Percentiles rank a stretch among this genome's conserved stretches.
phyloP scores from a whole-genome alignment of 2,329 filamentous ascomycete genomes.

The Didymella segeticola region DNA sequence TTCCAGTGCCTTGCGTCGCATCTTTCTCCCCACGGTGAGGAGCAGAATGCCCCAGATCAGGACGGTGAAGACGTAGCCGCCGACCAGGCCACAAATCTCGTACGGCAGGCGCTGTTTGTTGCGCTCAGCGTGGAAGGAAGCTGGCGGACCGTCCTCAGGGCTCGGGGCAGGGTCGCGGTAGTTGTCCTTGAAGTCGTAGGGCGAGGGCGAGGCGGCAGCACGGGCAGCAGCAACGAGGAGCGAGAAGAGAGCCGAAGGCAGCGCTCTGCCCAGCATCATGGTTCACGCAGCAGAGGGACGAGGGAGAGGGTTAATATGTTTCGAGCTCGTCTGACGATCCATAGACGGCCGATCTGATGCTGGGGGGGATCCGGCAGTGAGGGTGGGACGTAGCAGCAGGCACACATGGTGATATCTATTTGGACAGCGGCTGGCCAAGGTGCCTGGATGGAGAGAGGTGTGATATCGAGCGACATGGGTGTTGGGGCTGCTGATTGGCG shows the following conservation, averaged over 20 bases:
- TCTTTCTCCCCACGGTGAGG: constrained; percentile 55
- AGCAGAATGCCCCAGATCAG: constrained; percentile 71
- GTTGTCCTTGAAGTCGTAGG: constrained; percentile 37
- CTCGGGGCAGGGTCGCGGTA: constrained; percentile 36
- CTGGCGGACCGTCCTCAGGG: constrained; percentile 40
- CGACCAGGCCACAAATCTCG: constrained; percentile 83
- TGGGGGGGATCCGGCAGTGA: constrained; percentile 25
- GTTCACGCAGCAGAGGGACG: constrained; percentile 6
- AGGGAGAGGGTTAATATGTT: constrained; percentile 12
- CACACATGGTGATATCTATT: constrained; percentile 37
- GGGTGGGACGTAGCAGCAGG: constrained; percentile 33
- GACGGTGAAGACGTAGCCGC: constrained; percentile 80
- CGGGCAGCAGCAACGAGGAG: constrained; percentile 34
- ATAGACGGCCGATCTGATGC: constrained; percentile 18
- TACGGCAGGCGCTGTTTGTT: constrained; percentile 70
- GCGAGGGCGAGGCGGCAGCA: constrained; percentile 30
- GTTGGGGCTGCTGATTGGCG: constrained; percentile 41
- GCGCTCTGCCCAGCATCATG: constrained; percentile 38
- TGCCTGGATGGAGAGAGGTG: constrained; percentile 12
- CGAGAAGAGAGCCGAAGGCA: constrained; percentile 35
- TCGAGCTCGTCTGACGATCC: constrained; percentile 13
- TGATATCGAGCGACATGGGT: constrained; percentile 29
- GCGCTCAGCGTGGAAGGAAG: constrained; percentile 38
- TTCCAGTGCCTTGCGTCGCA: constrained; percentile 56
- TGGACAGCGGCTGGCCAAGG: constrained; percentile 24